These are phyloP conservation scores for Globisporangium irregulare DNA, from an alignment of 352 stramenopile genomes.

Conservation along the genomic window DNA sequence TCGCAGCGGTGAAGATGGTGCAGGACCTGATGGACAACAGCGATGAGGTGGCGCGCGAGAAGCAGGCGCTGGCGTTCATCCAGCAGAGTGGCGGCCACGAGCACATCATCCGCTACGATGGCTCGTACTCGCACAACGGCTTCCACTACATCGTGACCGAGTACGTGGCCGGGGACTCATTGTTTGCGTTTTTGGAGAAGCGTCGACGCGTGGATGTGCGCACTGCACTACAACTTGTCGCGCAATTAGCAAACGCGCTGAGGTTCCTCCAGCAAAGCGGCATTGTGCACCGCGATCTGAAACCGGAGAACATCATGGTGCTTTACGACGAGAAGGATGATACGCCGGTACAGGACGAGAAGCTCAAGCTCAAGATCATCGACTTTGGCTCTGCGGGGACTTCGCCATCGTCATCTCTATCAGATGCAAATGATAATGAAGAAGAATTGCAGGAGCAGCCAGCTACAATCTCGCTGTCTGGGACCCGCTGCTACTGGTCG, in stretches of 20 bases:
- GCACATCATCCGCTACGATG: slow-evolving; percentile 60
- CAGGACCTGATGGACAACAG: slow-evolving; percentile 49
- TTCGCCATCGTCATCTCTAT: neutral
- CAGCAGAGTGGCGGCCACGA: slow-evolving; percentile 56
- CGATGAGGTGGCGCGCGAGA: slow-evolving; percentile 65
- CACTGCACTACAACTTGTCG: slow-evolving; percentile 47
- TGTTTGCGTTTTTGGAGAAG: slow-evolving; percentile 67
- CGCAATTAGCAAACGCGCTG: slow-evolving; percentile 64
- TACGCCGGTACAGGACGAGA: slow-evolving; percentile 16
- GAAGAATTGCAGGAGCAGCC: slow-evolving; percentile 7
- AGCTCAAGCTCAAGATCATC: slow-evolving; percentile 77
- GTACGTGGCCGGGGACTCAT: slow-evolving; percentile 62
- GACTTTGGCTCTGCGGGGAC: slow-evolving; percentile 82
- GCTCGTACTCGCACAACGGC: slow-evolving; percentile 66
- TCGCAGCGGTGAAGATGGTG: slow-evolving; percentile 80
- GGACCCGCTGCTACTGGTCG: slow-evolving; percentile 84
- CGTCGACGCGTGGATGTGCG: slow-evolving; percentile 38
- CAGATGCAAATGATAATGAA: neutral
- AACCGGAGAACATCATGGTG: slow-evolving; percentile 88
- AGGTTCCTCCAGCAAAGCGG: slow-evolving; percentile 61
- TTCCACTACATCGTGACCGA: slow-evolving; percentile 86
- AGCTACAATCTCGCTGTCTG: slow-evolving; percentile 44
- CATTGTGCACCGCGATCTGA: slow-evolving; percentile 86
- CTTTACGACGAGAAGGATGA: slow-evolving; percentile 7
- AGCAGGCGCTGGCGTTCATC: slow-evolving; percentile 45